Percentiles rank a stretch among this genome's conserved stretches.
Conservation (phyloP, 192 early-diverging fungal genomes). For the Kickxella alabastrina region DNA sequence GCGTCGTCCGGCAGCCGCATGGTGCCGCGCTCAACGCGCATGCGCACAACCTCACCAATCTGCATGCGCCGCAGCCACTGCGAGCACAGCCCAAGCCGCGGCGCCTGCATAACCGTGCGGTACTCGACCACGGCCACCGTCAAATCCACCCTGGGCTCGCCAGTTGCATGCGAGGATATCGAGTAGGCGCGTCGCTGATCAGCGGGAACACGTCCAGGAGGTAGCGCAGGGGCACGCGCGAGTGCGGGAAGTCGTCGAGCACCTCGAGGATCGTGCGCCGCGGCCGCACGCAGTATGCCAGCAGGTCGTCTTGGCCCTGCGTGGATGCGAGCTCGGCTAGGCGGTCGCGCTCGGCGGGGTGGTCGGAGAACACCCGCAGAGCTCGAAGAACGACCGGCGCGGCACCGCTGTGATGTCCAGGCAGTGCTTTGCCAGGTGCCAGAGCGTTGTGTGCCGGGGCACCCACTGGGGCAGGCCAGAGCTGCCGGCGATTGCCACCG, state of each 20-base stretch:
- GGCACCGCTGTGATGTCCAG: conserved; percentile 87
- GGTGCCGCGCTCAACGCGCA: conserved; percentile 62
- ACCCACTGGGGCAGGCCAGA: conserved; percentile 9
- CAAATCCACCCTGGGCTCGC: conserved; percentile 57
- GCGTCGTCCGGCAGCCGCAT: conserved; percentile 59
- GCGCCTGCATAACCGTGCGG: conserved; percentile 69
- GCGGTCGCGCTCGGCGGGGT: conserved; percentile 68
- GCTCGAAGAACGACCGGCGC: conserved; percentile 85
- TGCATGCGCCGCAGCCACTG: conserved; percentile 59
- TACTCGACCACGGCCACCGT: conserved; percentile 85
- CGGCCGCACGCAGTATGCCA: conserved; percentile 77
- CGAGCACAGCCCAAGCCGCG: conserved; percentile 79
- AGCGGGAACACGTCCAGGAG: conserved; percentile 80
- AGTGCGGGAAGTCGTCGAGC: conserved; percentile 77
- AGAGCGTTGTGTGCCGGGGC: conserved; percentile 54
- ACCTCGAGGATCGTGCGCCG: conserved; percentile 80
- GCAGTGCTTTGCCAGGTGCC: conserved; percentile 67
- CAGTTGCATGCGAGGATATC: conserved; percentile 83
- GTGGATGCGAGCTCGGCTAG: conserved; percentile 74
- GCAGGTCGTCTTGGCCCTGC: conserved; percentile 84
- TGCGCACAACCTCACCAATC: conserved; percentile 19
- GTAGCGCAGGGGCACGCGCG: conserved; percentile 69
- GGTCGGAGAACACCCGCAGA: conserved; percentile 75
- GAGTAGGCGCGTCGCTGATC: conserved; percentile 81
- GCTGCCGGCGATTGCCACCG: conserved; percentile 2